phyloP scores from a whole-genome alignment of 305 asterid species.

The Galium porrigens region DNA sequence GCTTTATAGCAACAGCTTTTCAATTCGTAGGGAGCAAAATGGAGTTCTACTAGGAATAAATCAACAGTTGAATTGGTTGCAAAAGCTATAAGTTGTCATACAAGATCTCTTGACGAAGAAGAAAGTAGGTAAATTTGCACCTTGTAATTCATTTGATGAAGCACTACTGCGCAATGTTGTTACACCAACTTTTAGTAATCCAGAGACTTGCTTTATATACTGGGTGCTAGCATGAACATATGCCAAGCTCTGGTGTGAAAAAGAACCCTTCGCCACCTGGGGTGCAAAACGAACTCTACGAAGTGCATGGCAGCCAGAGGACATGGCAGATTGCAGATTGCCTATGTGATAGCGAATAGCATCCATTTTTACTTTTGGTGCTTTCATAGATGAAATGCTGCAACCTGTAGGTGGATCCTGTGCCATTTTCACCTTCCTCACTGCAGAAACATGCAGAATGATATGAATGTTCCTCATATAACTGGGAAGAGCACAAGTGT shows the following conservation, averaged over 20 bases:
- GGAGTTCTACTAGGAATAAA: background rate
- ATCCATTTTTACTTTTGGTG: constrained; percentile 33
- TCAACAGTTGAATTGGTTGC: background rate
- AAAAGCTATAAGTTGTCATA: background rate
- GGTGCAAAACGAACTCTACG: constrained; percentile 30
- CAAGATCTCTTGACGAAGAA: background rate
- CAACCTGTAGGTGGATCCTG: constrained; percentile 37
- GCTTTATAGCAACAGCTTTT: constrained; percentile 4
- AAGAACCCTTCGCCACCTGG: constrained; percentile 30
- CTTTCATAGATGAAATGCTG: constrained; percentile 27
- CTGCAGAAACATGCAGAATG: constrained; percentile 22
- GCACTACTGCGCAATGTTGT: constrained; percentile 38
- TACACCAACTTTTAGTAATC: constrained; percentile 40
- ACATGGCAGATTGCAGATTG: constrained; percentile 21
- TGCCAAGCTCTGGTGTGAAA: constrained; percentile 42
- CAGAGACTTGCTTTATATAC: constrained; percentile 43
- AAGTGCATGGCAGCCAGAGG: constrained; percentile 37
- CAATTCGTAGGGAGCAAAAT: background rate
- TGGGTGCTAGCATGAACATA: constrained; percentile 35
- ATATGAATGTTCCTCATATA: constrained; percentile 7
- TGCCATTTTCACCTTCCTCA: constrained; percentile 33
- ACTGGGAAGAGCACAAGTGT: background rate
- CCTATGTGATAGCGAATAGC: constrained; percentile 22
- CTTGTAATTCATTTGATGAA: constrained; percentile 35
- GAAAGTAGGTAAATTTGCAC: constrained; percentile 11